Evolutionary conservation across 257 asterid species (phyloP), one percentile per base, ranked within the genome.

Genomic region (Parsonsia alboflavescens): DNA sequence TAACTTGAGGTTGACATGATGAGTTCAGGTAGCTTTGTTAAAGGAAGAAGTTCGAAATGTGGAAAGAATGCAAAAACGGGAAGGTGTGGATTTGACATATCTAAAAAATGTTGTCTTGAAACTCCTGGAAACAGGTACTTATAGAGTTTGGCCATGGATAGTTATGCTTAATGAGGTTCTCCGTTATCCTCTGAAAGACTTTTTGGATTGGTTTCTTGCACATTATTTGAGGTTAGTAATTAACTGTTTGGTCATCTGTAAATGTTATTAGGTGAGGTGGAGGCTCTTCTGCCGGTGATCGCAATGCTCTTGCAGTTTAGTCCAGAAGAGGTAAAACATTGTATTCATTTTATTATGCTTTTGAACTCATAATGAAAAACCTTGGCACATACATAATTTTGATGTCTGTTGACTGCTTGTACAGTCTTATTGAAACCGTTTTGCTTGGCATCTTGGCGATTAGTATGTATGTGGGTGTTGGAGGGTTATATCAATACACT

Each of bases 301-400:
- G 99, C 96, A 73, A 90, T 95, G 97, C 98, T 95, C 66, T 96
- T 95, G 75, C 99, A 95, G 84, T 95, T 92, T 89, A 95, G 98
- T 86, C 99, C 98, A 21, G 98, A 90, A 36, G 99, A 95, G 96
- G 98, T 95, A 80, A 84, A n/a, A 46, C 49, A 63, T 33, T 15
- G 5, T 28, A 28, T 59, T 9, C 7, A 26, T 28, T 59, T 59
- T 4, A 19, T 26, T 59, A 10, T 22, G 17, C 10, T 24, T 58
- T 21, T 59, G 42, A 59, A 65, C 49, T 39, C 39, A 19, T 59
- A 28, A 59, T 58, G 52, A 11, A 33, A 65, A 39, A n/a, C 26
- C 15, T 39, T 10, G 26, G 50, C 49, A 7, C 70, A 65, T 59
- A 59, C 2, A 28, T 59, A 65, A 33, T 65, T 65, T 19, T 15